These are phyloP conservation scores for Quaeritorhiza haematococci DNA, from an alignment of 371 early-diverging fungal species.

Conservation along the genomic window DNA sequence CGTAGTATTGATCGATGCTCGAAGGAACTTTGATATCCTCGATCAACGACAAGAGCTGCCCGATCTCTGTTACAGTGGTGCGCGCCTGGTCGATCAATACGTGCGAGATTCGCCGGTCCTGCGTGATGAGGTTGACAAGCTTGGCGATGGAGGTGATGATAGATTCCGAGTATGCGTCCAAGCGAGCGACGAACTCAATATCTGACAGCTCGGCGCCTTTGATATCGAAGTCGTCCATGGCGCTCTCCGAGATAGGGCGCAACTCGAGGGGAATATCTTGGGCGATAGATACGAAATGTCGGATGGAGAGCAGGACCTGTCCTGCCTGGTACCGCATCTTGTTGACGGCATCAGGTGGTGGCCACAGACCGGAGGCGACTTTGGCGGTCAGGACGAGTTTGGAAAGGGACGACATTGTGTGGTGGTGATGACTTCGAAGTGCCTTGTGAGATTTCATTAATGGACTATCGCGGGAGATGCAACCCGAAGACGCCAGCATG, in stretches of 20 bases:
- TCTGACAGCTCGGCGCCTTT: slow-evolving; percentile 27
- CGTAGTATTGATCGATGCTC: slow-evolving; percentile 10
- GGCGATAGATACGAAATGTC: slow-evolving; percentile 36
- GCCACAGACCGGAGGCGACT: slow-evolving; percentile 72
- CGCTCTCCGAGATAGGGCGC: slow-evolving; percentile 10
- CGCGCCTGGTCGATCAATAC: slow-evolving; percentile 28
- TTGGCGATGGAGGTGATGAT: slow-evolving; percentile 22
- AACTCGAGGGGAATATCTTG: slow-evolving; percentile 26
- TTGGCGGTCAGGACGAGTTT: slow-evolving; percentile 80
- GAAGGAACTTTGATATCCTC: slow-evolving; percentile 35
- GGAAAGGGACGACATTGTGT: slow-evolving; percentile 73
- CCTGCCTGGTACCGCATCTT: slow-evolving; percentile 50
- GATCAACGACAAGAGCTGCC: slow-evolving; percentile 39
- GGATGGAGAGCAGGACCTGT: slow-evolving; percentile 31
- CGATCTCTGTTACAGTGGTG: slow-evolving; percentile 36
- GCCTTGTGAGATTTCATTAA: slow-evolving; percentile 56
- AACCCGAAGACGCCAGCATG: slow-evolving; percentile 76
- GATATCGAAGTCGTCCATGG: slow-evolving; percentile 28
- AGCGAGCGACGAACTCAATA: slow-evolving; percentile 26
- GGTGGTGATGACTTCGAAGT: slow-evolving; percentile 70
- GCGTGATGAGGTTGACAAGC: slow-evolving; percentile 21
- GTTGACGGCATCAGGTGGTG: slow-evolving; percentile 68
- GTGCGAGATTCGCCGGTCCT: slow-evolving; percentile 11
- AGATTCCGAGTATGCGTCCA: slow-evolving; percentile 28
- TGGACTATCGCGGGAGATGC: slow-evolving; percentile 62